Percentiles rank a stretch among this genome's conserved stretches.
Conservation (phyloP, 768 basidiomycete species). For the Zangia roseola region DNA sequence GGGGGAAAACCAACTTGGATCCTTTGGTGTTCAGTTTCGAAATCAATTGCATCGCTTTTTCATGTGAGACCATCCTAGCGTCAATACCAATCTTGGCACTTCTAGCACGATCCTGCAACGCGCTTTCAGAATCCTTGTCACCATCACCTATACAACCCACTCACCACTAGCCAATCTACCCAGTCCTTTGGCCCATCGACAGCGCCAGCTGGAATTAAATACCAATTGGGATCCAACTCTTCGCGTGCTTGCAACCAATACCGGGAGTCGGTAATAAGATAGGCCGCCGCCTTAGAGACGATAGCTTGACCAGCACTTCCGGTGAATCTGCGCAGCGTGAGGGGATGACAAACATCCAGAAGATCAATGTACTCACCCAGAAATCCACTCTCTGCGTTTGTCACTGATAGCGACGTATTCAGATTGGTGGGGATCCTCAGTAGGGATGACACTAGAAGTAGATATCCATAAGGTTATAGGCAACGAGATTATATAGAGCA, state of each 20-base stretch:
- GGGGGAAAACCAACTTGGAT: slow-evolving; percentile 75
- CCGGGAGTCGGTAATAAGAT: slow-evolving; percentile 75
- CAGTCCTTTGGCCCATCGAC: slow-evolving; percentile 62
- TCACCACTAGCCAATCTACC: slow-evolving; percentile 74
- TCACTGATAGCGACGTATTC: slow-evolving; percentile 79
- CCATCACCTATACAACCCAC: slow-evolving; percentile 17
- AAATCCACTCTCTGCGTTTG: slow-evolving; percentile 75
- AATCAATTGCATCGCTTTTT: slow-evolving; percentile 62
- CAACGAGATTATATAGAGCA: slow-evolving; percentile 13
- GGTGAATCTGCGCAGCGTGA: slow-evolving; percentile 44
- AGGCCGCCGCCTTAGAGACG: slow-evolving; percentile 63
- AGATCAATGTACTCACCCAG: slow-evolving; percentile 52
- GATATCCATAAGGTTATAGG: slow-evolving; percentile 6
- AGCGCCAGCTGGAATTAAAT: slow-evolving; percentile 55
- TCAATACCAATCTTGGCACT: slow-evolving; percentile 74
- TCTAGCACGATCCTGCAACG: slow-evolving; percentile 36
- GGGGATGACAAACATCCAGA: slow-evolving; percentile 22
- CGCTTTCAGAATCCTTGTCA: slow-evolving; percentile 2
- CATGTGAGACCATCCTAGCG: slow-evolving; percentile 77
- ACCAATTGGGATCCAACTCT: slow-evolving; percentile 76
- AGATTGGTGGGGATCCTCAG: slow-evolving; percentile 80
- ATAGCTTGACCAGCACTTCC: slow-evolving; percentile 73
- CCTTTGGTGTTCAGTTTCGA: slow-evolving; percentile 49
- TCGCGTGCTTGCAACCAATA: slow-evolving; percentile 80
- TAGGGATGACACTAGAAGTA: slow-evolving; percentile 62